A percentile compares a stretch with the other conserved stretches of the same genome.
Conservation (phyloP, 1,139 yeast genomes). For the Taiozyma sp. region DNA sequence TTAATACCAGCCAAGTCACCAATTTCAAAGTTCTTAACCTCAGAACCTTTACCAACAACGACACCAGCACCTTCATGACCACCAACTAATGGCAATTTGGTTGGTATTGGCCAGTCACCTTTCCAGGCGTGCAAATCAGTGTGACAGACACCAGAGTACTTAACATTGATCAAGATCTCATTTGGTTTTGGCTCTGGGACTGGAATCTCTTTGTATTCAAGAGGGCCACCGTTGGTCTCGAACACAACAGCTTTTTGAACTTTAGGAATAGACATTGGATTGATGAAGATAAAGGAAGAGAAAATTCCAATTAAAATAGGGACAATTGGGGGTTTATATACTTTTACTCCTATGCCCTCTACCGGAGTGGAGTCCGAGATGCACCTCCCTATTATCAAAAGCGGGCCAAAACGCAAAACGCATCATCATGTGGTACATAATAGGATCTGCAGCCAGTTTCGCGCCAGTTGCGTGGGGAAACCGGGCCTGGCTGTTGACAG, state of each 20-base stretch:
- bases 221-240: constrained; percentile 43
- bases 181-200: constrained; percentile 60
- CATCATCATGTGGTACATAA: not conserved
- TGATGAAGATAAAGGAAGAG: not conserved
- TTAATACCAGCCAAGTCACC: constrained; percentile 65
- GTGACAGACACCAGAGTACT: constrained; percentile 68
- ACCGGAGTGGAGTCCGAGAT: constrained; percentile 14
- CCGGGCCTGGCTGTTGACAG: not conserved
- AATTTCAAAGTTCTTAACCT: constrained; percentile 53
- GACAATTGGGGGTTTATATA: not conserved
- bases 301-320: not conserved
- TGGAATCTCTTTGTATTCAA: constrained; percentile 52
- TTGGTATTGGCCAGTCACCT: constrained; percentile 63
- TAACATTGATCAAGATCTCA: constrained; percentile 55
- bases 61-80: constrained; percentile 72
- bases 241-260: constrained; percentile 50
- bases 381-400: not conserved
- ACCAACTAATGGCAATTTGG: constrained; percentile 62
- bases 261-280: constrained; percentile 33
- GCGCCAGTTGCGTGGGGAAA: not conserved
- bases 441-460: not conserved
- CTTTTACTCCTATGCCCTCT: not conserved
- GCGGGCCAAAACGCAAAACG: not conserved
- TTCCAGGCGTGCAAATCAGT: constrained; percentile 70
- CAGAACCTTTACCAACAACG: constrained; percentile 54